Conservation (phyloP, 2,329 filamentous ascomycete species). For the Byssoonygena ceratinophila region DNA sequence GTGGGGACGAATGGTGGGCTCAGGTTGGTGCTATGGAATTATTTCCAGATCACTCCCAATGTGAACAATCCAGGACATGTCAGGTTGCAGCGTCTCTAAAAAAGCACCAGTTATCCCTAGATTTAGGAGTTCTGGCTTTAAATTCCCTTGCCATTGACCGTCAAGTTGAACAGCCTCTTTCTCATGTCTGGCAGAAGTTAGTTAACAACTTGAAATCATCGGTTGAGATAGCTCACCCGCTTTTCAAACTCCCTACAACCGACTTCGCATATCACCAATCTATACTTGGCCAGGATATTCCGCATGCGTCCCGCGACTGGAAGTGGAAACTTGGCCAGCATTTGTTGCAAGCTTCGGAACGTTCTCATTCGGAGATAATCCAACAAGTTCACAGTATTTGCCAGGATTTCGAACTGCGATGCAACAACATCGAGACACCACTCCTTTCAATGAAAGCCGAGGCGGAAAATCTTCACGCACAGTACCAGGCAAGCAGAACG, state of each 20-base stretch:
- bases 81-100: not conserved
- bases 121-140: not conserved
- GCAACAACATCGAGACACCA: too few relatives aligned
- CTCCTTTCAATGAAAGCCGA: too few relatives aligned
- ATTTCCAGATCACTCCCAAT: not conserved
- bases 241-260: not conserved
- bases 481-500: too few relatives aligned
- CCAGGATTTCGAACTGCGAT: too few relatives aligned
- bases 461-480: too few relatives aligned
- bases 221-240: not conserved
- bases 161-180: not conserved
- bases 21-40: not conserved
- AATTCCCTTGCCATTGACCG: not conserved
- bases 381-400: too few relatives aligned
- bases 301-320: constrained; percentile 38
- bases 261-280: not conserved
- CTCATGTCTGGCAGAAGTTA: not conserved
- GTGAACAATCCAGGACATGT: not conserved
- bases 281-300: not conserved
- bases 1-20: not conserved
- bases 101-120: not conserved
- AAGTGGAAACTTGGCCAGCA: constrained; percentile 36
- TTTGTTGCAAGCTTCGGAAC: constrained; percentile 32
- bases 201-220: not conserved
- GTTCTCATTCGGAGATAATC: too few relatives aligned